phyloP scores from a whole-genome alignment of 352 stramenopile genomes.

The Phytophthora parvispora region DNA sequence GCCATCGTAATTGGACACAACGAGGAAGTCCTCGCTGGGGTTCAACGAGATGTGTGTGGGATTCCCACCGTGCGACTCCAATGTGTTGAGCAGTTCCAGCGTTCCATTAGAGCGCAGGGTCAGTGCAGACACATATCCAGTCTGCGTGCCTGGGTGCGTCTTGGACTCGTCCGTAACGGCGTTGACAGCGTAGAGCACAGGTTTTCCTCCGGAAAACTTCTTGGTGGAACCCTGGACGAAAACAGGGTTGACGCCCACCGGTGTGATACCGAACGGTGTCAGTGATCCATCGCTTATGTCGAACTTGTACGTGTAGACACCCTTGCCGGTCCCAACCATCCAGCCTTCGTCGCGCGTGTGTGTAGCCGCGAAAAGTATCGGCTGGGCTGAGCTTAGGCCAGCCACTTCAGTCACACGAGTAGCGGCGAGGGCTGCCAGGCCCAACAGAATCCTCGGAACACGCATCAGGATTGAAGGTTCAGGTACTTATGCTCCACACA shows the following conservation, averaged over 20 bases:
- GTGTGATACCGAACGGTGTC: conserved; percentile 28
- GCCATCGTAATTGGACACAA: conserved; percentile 66
- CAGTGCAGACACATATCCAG: conserved; percentile 57
- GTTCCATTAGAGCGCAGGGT: conserved; percentile 20
- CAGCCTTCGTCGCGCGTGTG: conserved; percentile 68
- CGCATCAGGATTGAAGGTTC: conserved; percentile 3
- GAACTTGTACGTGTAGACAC: conserved; percentile 60
- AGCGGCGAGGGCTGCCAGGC: not conserved
- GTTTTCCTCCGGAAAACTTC: conserved; percentile 18
- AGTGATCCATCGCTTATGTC: conserved; percentile 47
- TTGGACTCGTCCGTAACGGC: conserved; percentile 41
- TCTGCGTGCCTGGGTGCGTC: conserved; percentile 26
- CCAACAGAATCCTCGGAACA: conserved; percentile 4
- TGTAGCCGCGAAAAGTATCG: conserved; percentile 57
- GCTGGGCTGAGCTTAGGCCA: conserved; percentile 2
- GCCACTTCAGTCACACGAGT: not conserved
- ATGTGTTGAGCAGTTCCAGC: conserved; percentile 48
- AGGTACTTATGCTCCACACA: not conserved
- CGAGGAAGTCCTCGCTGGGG: conserved; percentile 53
- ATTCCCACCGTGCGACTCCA: conserved; percentile 45
- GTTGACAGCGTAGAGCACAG: conserved; percentile 55
- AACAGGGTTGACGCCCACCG: conserved; percentile 58
- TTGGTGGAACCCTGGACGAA: conserved; percentile 47
- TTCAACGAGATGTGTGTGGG: conserved; percentile 55
- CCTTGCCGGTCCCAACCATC: conserved; percentile 61